These are phyloP conservation scores for Populus tomentosa DNA, from an alignment of 441 rosid species.

Conservation along the genomic window DNA sequence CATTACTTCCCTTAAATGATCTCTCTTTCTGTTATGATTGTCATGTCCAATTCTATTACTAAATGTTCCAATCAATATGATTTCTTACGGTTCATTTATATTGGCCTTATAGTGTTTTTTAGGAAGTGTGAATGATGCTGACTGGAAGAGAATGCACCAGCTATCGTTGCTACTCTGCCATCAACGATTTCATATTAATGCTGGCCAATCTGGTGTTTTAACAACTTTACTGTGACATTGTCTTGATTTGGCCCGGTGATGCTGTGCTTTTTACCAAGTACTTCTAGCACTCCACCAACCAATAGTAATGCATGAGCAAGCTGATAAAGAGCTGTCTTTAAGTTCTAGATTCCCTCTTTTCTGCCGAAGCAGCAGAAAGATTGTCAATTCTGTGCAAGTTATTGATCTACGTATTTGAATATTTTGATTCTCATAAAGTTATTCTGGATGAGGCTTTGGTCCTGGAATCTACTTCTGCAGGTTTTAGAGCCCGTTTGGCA, in stretches of 20 bases:
- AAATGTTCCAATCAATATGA: background rate
- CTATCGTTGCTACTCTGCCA: background rate
- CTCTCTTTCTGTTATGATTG: background rate
- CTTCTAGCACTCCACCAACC: background rate
- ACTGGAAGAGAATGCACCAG: background rate
- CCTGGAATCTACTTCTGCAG: background rate
- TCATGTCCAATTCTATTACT: background rate
- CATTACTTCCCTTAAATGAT: background rate
- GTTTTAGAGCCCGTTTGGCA: no score
- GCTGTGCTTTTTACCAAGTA: background rate
- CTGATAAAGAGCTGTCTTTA: background rate
- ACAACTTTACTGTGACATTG: background rate
- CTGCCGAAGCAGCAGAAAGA: background rate
- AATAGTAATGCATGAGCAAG: background rate
- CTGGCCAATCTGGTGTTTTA: background rate
- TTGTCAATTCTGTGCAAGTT: background rate
- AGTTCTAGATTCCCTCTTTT: background rate
- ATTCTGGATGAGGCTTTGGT: background rate
- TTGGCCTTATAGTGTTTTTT: background rate
- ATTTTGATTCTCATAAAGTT: background rate
- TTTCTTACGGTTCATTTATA: background rate
- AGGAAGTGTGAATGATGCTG: background rate
- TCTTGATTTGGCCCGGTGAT: background rate
- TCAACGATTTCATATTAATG: background rate
- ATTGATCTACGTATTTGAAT: background rate